Base-by-base conservation (phyloP, 2,329 filamentous ascomycete genomes). In the Verticillium albo-atrum region DNA sequence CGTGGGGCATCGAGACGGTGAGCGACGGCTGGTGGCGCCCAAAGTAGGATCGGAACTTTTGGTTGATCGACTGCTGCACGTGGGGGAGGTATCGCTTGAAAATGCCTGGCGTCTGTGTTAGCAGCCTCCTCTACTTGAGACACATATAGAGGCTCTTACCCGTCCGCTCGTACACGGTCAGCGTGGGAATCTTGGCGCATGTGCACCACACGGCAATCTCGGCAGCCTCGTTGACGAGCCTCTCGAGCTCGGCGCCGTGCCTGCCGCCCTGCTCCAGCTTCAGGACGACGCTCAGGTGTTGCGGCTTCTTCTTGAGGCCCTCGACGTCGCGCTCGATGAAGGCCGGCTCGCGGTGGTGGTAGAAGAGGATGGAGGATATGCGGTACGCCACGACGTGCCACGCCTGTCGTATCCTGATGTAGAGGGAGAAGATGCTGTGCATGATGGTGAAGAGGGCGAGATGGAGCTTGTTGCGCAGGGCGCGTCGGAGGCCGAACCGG, bases 301-400 rank as follows among this genome's bases (percentile, higher is more conserved):
- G 85, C 2, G 95, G 95, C 61, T 96, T 75, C 67, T 89, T 86
- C 60, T 80, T 82, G 60, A 99, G 75, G 10, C 83, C 82, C 72
- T 86, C 86, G 27, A 98, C 89, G 76, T 99, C 95, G 68, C 89
- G 88, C 69, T 89, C 87, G 66, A 99, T 97, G 70, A 97, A 86
- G 71, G 96, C 91, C 7, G 95, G 95, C 1, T 94, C 96, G 57
- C 91, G 90, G 74, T 99, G 95, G 77, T 99, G 96, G 77, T 99
- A 95, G 73, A 94, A 93, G 58, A 96, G 81, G 62, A 98, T 84
- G 10, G 91, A 90, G 57, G 92, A 85, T 64, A 94, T 78, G 61
- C 90, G 88, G 72, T 95, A 90, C 66, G 87, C 80, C 55, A 96
- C 82, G 9, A 89, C 85, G 72, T 94, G 89, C 77, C 92, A 95